Percentiles rank a stretch among this genome's conserved stretches.
Evolutionary conservation across 108 stramenopile species (phyloP).

Genomic region (Schizochytrium sp.): DNA sequence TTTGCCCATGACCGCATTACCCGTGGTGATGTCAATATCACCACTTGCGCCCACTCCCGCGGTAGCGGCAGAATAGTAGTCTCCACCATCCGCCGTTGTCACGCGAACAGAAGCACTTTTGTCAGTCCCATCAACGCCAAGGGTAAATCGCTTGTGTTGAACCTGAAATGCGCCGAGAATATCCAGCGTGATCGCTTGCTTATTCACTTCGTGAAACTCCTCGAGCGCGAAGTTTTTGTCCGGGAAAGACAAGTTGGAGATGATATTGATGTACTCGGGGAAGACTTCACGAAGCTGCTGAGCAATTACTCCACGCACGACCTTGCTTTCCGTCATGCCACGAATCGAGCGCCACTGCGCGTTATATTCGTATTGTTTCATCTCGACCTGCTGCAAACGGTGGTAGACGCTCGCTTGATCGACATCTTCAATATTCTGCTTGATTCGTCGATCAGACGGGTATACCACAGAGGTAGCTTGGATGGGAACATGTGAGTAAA

Average conservation of each 20-base stretch:
- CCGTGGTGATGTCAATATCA: not conserved
- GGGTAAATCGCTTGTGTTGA: slow-evolving; percentile 33
- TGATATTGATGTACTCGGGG: slow-evolving; percentile 42
- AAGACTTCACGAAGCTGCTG: slow-evolving; percentile 44
- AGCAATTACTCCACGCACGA: slow-evolving; percentile 50
- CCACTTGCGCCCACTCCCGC: not conserved
- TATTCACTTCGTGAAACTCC: slow-evolving; percentile 52
- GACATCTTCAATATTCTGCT: slow-evolving; percentile 48
- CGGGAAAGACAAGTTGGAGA: slow-evolving; percentile 23
- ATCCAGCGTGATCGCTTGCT: slow-evolving; percentile 51
- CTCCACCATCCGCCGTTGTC: not conserved
- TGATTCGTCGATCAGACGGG: slow-evolving; percentile 62
- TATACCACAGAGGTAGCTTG: slow-evolving; percentile 36
- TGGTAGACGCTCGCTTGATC: slow-evolving; percentile 56
- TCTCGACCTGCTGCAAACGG: slow-evolving; percentile 45
- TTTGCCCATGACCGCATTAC: not conserved
- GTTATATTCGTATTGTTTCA: slow-evolving; percentile 60
- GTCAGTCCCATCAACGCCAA: not conserved
- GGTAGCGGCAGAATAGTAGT: not conserved
- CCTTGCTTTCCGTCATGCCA: slow-evolving; percentile 11
- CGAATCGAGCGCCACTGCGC: slow-evolving; percentile 53
- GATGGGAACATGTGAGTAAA: slow-evolving; percentile 37
- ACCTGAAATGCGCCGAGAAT: slow-evolving; percentile 53
- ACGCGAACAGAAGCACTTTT: not conserved
- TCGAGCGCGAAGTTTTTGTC: slow-evolving; percentile 41